Conservation (phyloP, 768 basidiomycete genomes). For the Xerocomellus chrysenteron region DNA sequence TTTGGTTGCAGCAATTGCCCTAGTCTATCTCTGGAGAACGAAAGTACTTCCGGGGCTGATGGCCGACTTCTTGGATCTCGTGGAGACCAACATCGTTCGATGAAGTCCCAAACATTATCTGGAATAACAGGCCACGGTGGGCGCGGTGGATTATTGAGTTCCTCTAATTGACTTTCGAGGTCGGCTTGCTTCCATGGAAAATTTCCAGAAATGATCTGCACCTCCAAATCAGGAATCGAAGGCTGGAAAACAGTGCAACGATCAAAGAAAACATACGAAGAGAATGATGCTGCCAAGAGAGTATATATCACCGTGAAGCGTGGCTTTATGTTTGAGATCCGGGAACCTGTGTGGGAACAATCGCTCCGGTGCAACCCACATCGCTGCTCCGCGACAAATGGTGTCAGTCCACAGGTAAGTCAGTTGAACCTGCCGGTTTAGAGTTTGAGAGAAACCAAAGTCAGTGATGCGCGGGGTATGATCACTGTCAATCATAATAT, state of each 20-base stretch:
- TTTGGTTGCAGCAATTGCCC: neutral
- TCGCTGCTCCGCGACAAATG: neutral
- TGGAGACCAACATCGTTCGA: conserved; percentile 9
- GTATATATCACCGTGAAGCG: conserved; percentile 1
- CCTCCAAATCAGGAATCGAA: neutral
- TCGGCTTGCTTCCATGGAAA: neutral
- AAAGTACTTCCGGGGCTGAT: neutral
- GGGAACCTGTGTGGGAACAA: neutral
- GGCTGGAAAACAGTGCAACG: too few relatives aligned
- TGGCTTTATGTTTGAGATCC: neutral
- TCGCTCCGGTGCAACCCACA: conserved; percentile 6
- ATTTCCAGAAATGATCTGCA: conserved; percentile 2
- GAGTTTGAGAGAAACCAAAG: conserved; percentile 3
- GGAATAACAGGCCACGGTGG: conserved; percentile 3
- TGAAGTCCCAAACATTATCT: neutral
- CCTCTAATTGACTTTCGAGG: neutral
- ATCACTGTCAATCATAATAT: conserved; percentile 2
- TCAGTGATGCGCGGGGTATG: conserved; percentile 1
- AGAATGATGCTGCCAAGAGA: conserved; percentile 4
- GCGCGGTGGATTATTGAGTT: neutral
- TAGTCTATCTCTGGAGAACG: neutral
- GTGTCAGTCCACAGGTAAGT: neutral
- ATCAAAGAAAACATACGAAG: neutral
- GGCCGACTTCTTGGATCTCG: neutral
- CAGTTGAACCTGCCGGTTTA: neutral